phyloP scores from a whole-genome alignment of 208 protist genomes.

The Blastocrithidia nonstop region DNA sequence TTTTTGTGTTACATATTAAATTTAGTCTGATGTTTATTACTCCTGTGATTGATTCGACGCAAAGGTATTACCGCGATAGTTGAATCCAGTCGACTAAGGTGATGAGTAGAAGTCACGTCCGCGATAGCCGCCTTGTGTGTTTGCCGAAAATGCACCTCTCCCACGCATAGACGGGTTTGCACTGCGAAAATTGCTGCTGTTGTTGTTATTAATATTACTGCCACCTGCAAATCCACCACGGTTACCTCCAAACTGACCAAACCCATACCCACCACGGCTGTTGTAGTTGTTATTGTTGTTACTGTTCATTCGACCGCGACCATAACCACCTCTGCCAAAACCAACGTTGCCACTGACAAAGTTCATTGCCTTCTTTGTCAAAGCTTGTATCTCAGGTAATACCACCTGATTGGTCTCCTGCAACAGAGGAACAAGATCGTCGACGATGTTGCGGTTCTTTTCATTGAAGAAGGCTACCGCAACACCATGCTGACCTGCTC shows the following conservation, averaged over 20 bases:
- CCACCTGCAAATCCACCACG: constrained; percentile 11
- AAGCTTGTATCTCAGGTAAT: constrained; percentile 46
- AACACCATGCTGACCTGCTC: constrained; percentile 92
- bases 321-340: constrained; percentile 18
- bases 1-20: too few species aligned
- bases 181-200: too few species aligned
- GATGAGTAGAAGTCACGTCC: neutral
- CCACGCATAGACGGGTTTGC: neutral
- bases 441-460: constrained; percentile 84
- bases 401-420: constrained; percentile 73
- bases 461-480: constrained; percentile 95
- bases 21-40: too few species aligned
- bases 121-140: neutral
- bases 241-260: constrained; percentile 7
- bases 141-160: neutral
- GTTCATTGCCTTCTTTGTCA: constrained; percentile 75
- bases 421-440: constrained; percentile 75
- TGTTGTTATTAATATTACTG: constrained; percentile 7
- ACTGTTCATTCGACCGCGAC: constrained; percentile 23
- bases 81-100: too few species aligned
- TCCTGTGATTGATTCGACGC: too few species aligned
- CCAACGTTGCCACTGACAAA: too few species aligned
- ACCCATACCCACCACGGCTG: constrained; percentile 8
- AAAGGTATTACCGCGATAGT: too few species aligned
- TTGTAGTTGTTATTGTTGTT: constrained; percentile 15